Base-by-base conservation (phyloP, 257 asterid species). In the Solanum sitiens region DNA sequence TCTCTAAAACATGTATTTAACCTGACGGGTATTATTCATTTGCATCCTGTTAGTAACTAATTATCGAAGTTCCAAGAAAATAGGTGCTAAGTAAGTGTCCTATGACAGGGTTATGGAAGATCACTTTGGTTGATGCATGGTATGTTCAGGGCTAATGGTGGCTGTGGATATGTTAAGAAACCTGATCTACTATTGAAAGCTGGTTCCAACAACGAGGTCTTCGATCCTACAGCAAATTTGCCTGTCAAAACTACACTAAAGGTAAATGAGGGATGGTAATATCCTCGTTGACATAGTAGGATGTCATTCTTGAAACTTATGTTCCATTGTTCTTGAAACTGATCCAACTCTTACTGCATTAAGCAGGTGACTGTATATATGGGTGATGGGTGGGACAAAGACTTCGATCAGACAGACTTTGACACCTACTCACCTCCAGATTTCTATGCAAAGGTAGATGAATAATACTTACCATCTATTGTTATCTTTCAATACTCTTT, bases 121-220 rank as follows among this genome's bases (percentile, higher is more conserved):
- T 95, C 98, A 44, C 99, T 96, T 86, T 95, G 99, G 99, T 45
- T 96, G 88, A 96, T 95, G 99, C 98, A 94, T 39, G 99, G 99
- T 86, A 96, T 96, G 99, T 96, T 94, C 93, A 93, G 90, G 92
- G 96, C 95, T 40, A 95, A 96, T 84, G 98, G 99, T 82, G 96
- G 97, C 84, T 95, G 99, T 89, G 99, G 98, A 87, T 96, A 94
- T 88, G 96, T 96, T 83, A 96, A 91, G 74, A 96, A 96, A 88
- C 98, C 99, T 10, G 95, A 92, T 23, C 79, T 95, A 88, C 88
- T 96, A 88, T 91, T 96, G 90, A 89, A 88, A 90, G 87, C 94
- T 65, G 91, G 90, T 91, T 67, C 93, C 27, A 56, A 89, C 63
- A 90, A 92, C 21, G 94, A 94, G 83, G 91, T 94, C 89, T 94